phyloP scores from a whole-genome alignment of 257 asterid species.

The Hygrophila difformis region DNA sequence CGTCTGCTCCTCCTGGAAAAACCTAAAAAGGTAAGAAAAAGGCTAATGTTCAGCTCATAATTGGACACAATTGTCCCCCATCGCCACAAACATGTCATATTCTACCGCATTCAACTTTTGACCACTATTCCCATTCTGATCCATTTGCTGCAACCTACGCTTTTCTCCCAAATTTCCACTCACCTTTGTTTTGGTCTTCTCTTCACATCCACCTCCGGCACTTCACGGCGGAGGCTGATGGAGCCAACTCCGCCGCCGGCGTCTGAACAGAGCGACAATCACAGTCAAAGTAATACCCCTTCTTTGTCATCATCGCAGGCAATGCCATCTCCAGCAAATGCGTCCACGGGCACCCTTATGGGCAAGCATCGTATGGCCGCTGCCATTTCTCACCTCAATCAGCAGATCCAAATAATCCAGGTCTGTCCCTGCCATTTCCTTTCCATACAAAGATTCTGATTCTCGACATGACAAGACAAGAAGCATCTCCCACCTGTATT shows the following conservation, averaged over 20 bases:
- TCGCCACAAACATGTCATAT: not conserved
- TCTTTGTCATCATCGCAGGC: slow-evolving; percentile 15
- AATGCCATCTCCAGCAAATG: slow-evolving; percentile 9
- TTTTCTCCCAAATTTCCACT: not conserved
- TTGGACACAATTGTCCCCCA: no score
- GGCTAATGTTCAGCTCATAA: no score
- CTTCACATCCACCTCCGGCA: not conserved
- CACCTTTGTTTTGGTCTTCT: not conserved
- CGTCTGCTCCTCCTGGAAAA: no score
- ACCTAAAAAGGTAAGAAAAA: no score
- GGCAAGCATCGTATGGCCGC: slow-evolving; percentile 55
- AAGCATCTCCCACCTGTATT: not conserved
- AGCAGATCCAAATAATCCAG: slow-evolving; percentile 47
- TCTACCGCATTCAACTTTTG: slow-evolving; percentile 14
- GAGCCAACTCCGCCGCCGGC: slow-evolving; percentile 30
- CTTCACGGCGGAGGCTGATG: slow-evolving; percentile 25
- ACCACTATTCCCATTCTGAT: slow-evolving; percentile 19
- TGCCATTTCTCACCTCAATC: slow-evolving; percentile 49
- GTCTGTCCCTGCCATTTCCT: slow-evolving; percentile 10
- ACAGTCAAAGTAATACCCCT: slow-evolving; percentile 19
- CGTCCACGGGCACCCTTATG: slow-evolving; percentile 21
- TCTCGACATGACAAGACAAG: not conserved
- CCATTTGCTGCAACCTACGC: not conserved
- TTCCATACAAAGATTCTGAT: not conserved
- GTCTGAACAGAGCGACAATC: slow-evolving; percentile 25